Evolutionary conservation across 1,284 basidiomycete genomes (phyloP).

Genomic region (Thecaphora thlaspeos): DNA sequence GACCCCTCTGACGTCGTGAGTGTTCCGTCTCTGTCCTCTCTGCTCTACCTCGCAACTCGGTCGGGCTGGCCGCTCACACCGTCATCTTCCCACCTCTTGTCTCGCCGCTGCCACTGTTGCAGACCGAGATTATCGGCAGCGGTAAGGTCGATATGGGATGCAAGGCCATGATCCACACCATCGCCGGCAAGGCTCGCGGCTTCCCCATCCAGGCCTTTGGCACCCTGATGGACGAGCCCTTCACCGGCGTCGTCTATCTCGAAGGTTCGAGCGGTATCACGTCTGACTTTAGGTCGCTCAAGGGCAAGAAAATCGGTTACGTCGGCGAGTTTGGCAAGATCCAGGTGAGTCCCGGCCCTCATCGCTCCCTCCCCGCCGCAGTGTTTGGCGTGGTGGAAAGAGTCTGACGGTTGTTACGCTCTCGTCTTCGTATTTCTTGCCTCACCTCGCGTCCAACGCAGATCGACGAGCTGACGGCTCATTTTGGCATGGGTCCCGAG

Average conservation of each 20-base stretch:
- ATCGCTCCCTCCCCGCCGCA: background rate
- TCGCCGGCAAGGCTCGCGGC: constrained; percentile 58
- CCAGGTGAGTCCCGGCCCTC: constrained; percentile 54
- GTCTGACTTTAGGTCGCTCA: constrained; percentile 57
- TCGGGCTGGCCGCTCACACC: background rate
- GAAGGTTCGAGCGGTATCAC: constrained; percentile 57
- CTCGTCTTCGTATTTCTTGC: no score
- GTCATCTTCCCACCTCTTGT: background rate
- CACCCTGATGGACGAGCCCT: constrained; percentile 59
- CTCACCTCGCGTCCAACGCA: background rate
- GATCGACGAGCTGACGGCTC: constrained; percentile 29
- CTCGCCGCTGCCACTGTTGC: background rate
- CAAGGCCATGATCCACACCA: constrained; percentile 59
- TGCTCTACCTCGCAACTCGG: background rate
- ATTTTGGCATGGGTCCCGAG: constrained; percentile 49
- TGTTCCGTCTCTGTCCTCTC: background rate
- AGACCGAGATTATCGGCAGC: constrained; percentile 55
- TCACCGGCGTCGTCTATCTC: constrained; percentile 59
- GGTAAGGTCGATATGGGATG: constrained; percentile 58
- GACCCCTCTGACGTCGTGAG: constrained; percentile 48
- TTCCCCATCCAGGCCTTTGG: constrained; percentile 58
- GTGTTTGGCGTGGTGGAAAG: no score
- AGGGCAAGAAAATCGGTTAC: constrained; percentile 60
- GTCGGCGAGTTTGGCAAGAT: constrained; percentile 60
- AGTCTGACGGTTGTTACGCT: no score